Base-by-base conservation (phyloP, 208 protist genomes). In the Trypanosoma platydactyli region DNA sequence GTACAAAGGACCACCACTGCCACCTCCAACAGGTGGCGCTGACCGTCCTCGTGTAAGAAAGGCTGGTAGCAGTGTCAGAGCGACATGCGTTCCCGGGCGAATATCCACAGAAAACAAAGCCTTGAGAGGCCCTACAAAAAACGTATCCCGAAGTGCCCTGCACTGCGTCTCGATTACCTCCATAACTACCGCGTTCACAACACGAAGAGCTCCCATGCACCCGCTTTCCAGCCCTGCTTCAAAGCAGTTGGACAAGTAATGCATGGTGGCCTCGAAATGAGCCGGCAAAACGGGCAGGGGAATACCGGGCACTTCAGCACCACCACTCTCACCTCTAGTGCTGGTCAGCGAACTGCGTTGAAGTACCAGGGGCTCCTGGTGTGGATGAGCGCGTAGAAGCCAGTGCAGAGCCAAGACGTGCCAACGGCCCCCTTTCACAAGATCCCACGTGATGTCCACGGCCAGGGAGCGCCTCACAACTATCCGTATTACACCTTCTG, bases 381-480 rank as follows among this genome's bases (percentile, higher is more conserved):
- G 60, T 45, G 61, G 50, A 55, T 49, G 66, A 2, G 25, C 41
- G 9, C 20, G 66, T 29, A 63, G 52, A 54, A 81, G 80, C 86
- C 86, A 92, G 38, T 83, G 81, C 22, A 89, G 60, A 1, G 30
- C 44, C 12, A 90, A 55, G 53, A 90, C 54, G 1, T 42, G 29
- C 84, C 87, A 93, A 24, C 65, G 54, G 3, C 50, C 56, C 11
- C 69, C 53, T 33, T 25, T 38, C 25, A 78, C n/a, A 1, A 52
- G 49, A 52, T 89, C 72, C 66, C 85, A 93, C 29, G 81, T 89
- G 52, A 93, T 50, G 45, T 93, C 84, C 49, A 90, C 13, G 13
- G 73, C 71, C 15, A 93, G 76, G 5, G 69, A 78, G 15, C 80
- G 68, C 58, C 87, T 80, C 12, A 93, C 60, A 25, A 72, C 53